Evolutionary conservation across 2,329 filamentous ascomycete species (phyloP).

Genomic region (Trichoderma sp.): DNA sequence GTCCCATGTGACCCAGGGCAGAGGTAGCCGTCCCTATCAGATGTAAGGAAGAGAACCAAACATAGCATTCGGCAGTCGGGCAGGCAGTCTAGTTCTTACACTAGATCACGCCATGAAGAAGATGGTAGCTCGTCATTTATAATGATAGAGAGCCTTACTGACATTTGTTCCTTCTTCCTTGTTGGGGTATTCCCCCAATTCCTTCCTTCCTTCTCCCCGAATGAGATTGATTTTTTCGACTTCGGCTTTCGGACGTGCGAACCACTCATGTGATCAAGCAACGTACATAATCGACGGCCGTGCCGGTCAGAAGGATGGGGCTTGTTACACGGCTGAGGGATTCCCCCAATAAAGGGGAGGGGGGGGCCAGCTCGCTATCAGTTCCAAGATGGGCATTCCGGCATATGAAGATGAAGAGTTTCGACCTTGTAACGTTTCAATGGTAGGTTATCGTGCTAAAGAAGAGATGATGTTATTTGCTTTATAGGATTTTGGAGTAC

Average conservation of each 20-base stretch:
- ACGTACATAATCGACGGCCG: background rate
- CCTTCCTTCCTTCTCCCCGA: background rate
- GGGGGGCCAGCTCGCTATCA: background rate
- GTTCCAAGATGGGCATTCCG: background rate
- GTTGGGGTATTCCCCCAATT: too few relatives aligned
- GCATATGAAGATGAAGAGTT: background rate
- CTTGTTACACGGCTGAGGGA: constrained; percentile 12
- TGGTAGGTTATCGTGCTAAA: background rate
- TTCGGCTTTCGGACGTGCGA: background rate
- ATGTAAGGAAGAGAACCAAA: background rate
- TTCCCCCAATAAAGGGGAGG: background rate
- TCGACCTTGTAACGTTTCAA: constrained; percentile 1
- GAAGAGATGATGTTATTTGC: background rate
- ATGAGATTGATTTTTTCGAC: background rate
- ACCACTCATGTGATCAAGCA: constrained; percentile 6
- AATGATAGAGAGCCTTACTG: background rate
- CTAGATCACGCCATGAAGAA: constrained; percentile 13
- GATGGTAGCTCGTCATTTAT: constrained; percentile 13
- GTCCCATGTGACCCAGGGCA: constrained; percentile 1
- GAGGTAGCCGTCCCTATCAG: background rate
- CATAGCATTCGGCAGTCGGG: background rate
- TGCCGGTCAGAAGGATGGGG: background rate
- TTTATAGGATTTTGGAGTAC: background rate
- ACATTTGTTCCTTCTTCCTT: too few relatives aligned
- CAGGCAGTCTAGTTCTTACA: background rate